Evolutionary conservation across 1,139 yeast genomes (phyloP), one percentile per base, ranked within the genome.

Genomic region (Kluyveromyces sp.): DNA sequence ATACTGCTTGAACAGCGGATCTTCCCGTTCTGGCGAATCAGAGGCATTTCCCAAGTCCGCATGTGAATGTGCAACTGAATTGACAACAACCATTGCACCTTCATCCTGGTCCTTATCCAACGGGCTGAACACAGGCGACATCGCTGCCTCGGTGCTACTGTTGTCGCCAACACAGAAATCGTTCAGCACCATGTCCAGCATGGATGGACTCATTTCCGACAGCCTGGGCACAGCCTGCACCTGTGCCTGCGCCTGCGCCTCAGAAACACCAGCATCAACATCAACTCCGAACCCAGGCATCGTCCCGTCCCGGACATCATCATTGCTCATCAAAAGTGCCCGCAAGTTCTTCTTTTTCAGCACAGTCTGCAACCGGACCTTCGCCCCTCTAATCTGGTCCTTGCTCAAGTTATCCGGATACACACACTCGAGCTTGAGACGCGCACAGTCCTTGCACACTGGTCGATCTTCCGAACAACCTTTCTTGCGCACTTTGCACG

Each of bases 401-500:
- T 47, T 47, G 25, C 60, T 46, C 58, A 58, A 57, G 27, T 51
- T 57, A 35, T 54, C 59, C 1, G 61, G 58, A 70, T 74, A 72
- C 38, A 70, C 68, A 60, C 83, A 78, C 33, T 69, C 66, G 47
- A 76, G 72, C 7, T 68, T 67, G 37, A 78, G 57, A 47, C 83
- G 58, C 8, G 53, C 41, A 57, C 83, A 78, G 50, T 77, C 83
- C 0, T 70, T 59, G 56, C 86, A 80, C 2, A 62, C 53, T 2
- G 86, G 86, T 45, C 71, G 69, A 2, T 61, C 64, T 56, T 79
- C 85, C 48, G 79, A 73, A 55, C 86, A 80, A 54, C 80, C 73
- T 61, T 79, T 80, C 69, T 79, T 80, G 45, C 86, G 61, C 39
- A 75, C 71, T 54, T 81, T 75, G 57, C 86, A 80, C 0, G 83